Evolutionary conservation across 2,329 filamentous ascomycete species (phyloP), one percentile per base, ranked within the genome.

Genomic region (Knoxdaviesia capensis): DNA sequence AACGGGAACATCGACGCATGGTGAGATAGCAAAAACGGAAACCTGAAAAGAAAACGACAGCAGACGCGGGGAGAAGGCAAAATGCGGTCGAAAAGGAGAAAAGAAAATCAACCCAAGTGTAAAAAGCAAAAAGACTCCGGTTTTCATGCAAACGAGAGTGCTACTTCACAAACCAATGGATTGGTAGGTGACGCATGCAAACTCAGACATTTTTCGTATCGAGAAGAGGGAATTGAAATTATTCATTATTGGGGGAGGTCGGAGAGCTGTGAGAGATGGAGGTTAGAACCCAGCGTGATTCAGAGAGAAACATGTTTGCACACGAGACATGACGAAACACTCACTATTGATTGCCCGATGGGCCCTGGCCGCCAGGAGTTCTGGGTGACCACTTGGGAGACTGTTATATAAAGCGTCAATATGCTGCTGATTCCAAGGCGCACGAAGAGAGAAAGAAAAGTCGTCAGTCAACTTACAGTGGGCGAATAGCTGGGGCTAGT

Each of bases 401-500:
- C 49, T 64, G 54, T 33, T 5, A 41, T 5, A 1, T 20, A 20
- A 31, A 29, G n/a, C 43, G 48, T 61, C 54, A 61, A 55, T 40
- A 31, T 7, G 41, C 5, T 6, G 28, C 1, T 10, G 29, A 34
- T 34, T 8, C 5, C 20, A 20, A 20, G 29, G 3, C 28, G 2
- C 10, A 36, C 28, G 10, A 5, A 5, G 7, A 8, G 32, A 30
- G 8, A 20, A 30, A 7, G 7, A 5, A 33, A 10, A 31, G n/a
- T n/a, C 20, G 20, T 20, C 2, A 2, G 20, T 32, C 29, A 9
- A 54, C 58, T 47, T 51, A 71, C 54, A 45, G 74, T 73, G 36
- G 84, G 76, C 38, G 81, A 87, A 59, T 81, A 81, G 54, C 71
- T 71, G 49, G 82, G 71, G 56, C 80, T 82, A 20, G 73, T 77